phyloP scores from a whole-genome alignment of 129 eudicot genomes.

The Daucus carota region DNA sequence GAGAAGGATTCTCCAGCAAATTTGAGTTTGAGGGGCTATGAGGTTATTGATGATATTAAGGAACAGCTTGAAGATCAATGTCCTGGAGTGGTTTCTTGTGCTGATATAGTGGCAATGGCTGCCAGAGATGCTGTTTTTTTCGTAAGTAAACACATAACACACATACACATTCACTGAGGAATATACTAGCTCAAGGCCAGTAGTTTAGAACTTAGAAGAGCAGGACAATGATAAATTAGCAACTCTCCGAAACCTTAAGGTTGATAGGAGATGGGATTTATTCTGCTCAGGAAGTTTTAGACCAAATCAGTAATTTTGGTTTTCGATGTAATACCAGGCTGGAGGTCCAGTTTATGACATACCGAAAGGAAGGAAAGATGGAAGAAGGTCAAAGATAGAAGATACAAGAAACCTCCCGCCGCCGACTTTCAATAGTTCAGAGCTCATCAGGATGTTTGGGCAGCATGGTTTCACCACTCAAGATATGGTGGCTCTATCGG shows the following conservation, averaged over 20 bases:
- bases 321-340: constrained; percentile 28
- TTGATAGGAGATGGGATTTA: not conserved
- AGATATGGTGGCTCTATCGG: constrained; percentile 96
- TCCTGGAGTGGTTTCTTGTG: constrained; percentile 94
- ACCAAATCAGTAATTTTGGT: not conserved
- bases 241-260: not conserved
- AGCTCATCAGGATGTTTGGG: constrained; percentile 61
- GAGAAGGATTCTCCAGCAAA: constrained; percentile 97
- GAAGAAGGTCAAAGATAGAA: constrained; percentile 74
- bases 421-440: constrained; percentile 55
- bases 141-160: constrained; percentile 28
- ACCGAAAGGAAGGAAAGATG: constrained; percentile 90
- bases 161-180: not conserved
- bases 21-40: constrained; percentile 80
- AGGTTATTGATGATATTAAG: constrained; percentile 73
- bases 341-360: constrained; percentile 86
- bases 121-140: constrained; percentile 91
- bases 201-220: not conserved
- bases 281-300: not conserved
- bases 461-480: constrained; percentile 72
- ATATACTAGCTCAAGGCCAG: not conserved
- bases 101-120: constrained; percentile 94
- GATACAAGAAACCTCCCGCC: constrained; percentile 80
- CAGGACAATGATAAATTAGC: no score
- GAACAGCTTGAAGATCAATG: constrained; percentile 54